Conservation (phyloP, 306 rosid species). For the Canavalia gladiata region DNA sequence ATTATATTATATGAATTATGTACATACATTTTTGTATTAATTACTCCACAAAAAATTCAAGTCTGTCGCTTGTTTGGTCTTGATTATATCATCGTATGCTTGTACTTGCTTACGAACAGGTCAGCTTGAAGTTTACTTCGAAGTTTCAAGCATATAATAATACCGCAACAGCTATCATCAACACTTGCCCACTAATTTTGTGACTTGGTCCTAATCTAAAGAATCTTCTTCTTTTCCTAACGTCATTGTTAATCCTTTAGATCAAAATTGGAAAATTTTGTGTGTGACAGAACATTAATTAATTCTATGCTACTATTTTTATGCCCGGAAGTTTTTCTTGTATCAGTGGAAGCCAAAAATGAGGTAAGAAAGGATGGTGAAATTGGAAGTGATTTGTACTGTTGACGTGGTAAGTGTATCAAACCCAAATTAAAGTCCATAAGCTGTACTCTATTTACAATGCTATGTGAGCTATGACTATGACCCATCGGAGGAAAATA, state of each 20-base stretch:
- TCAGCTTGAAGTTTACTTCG: background rate
- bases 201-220: slow-evolving; percentile 16
- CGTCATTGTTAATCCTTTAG: background rate
- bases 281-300: background rate
- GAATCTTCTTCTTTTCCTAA: background rate
- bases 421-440: background rate
- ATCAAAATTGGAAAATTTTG: background rate
- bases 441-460: background rate
- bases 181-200: background rate
- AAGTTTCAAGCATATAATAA: background rate
- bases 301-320: background rate
- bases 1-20: no score
- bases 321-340: background rate
- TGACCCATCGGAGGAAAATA: slow-evolving; percentile 33
- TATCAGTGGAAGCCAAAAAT: background rate
- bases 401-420: background rate
- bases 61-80: no score
- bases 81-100: no score
- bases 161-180: background rate
- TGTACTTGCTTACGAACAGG: background rate
- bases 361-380: background rate
- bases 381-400: background rate
- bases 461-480: background rate
- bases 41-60: no score
- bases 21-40: no score